Base-by-base conservation (phyloP, 371 early-diverging fungal species). In the Syncephalastrum monosporum region DNA sequence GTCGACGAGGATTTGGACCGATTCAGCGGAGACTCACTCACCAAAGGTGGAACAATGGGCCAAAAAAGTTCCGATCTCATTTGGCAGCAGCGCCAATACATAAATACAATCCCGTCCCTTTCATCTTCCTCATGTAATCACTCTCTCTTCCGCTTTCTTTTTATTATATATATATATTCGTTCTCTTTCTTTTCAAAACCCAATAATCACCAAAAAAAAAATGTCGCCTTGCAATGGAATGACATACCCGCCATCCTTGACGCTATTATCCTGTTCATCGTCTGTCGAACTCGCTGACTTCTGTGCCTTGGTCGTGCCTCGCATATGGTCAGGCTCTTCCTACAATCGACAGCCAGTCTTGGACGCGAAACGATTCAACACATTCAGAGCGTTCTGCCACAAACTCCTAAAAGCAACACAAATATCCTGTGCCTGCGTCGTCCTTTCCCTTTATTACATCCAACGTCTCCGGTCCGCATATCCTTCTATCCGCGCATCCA, bases 401-500 rank as follows among this genome's bases (percentile, higher is more conserved):
- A 72, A 79, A 56, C 71, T 86, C 12, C 53, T 86, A 19, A 75
- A 78, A 61, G 67, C 75, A 17, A 79, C 79, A 7, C 75, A 79
- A 53, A 75, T 79, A n/a, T 71, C 72, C 2, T 65, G 66, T 29
- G 63, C 75, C 12, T 75, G 75, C 41, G 60, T 75, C n/a, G 12
- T 71, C 12, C 56, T 79, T 12, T 64, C 74, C 14, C 58, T 79
- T 3, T 67, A 71, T 49, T 79, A 79, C 49, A 72, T 79, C 56
- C 68, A 71, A 41, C 60, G 60, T 25, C 48, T 79, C 48, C 61
- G 75, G 23, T 55, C 63, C 15, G 69, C 66, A 5, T 75, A 79
- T 63, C 79, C 79, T 6, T 53, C 55, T 4, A 73, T 75, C 47
- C 63, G 55, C 17, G 75, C 67, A 4, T 72, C 75, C 14, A 71